Evolutionary conservation across 345 rosid species (phyloP), one percentile per base, ranked within the genome.

Genomic region (Gossypium ekmanianum): DNA sequence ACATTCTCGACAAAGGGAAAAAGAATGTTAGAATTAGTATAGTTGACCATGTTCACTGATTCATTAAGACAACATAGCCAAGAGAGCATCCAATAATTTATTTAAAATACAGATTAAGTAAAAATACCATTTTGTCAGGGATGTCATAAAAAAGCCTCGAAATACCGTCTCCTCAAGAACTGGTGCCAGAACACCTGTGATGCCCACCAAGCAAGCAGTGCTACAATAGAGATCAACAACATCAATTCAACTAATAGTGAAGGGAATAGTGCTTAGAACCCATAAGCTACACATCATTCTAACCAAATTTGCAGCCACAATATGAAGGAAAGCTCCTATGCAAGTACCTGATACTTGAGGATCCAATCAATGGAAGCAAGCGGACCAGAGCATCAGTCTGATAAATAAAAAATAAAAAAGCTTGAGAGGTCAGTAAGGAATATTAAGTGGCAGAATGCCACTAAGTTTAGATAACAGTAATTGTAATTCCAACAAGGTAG

Each of bases 81-180:
- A 63, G 54, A 52, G 43, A 79, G 58, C 54, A 71, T 39, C 41
- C 16, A 48, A 58, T 16, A 43, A 27, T 59, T 43, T 43, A 65
- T 39, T 34, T 57, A 50, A 24, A 71, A 68, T 45, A 74, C 10
- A 57, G 70, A 61, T 57, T 4, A 71, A 69, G 58, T 47, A 71
- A 29, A 11, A 34, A 51, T 86, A 92, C 99, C 99, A 95, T 83
- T 91, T 95, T 76, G 99, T 95, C 63, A 95, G 81, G 62, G 97
- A 87, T 62, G 87, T 92, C 99, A 95, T 88, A 64, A 95, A 86
- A 85, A 95, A 95, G 51, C 98, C 99, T 73, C 99, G 97, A 82
- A 95, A 94, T 16, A 95, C 84, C 4, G 92, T 91, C 84, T 95
- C 99, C 82, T 95, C 99, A 45, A 95, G 92, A 74, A 95, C 61